Evolutionary conservation across 106 monocot species (phyloP).

Genomic region (Vanilla planifolia): DNA sequence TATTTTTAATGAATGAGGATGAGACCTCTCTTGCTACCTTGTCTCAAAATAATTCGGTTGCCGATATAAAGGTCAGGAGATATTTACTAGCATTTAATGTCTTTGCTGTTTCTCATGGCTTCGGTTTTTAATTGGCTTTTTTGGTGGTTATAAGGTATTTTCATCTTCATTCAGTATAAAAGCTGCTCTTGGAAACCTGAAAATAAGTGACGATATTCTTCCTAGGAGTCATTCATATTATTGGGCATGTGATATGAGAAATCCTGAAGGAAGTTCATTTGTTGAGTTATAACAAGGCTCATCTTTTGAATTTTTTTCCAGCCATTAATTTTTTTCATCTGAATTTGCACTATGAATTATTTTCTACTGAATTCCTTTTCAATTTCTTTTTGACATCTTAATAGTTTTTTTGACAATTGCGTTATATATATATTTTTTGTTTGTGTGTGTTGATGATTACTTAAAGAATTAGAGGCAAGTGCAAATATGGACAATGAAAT

Average conservation of each 20-base stretch:
- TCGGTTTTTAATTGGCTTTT: neutral
- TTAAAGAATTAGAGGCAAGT: too few species aligned
- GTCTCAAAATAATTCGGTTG: constrained; percentile 77
- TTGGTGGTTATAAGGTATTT: constrained; percentile 54
- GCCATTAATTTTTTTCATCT: too few species aligned
- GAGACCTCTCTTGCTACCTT: constrained; percentile 65
- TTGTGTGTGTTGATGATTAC: too few species aligned
- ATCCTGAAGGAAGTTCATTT: constrained; percentile 93
- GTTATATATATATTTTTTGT: too few species aligned
- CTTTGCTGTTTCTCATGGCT: constrained; percentile 5
- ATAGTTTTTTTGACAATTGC: too few species aligned
- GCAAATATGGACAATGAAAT: too few species aligned
- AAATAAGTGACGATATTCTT: constrained; percentile 97
- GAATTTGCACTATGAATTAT: too few species aligned
- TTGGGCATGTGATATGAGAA: constrained; percentile 97
- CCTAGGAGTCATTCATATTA: constrained; percentile 68
- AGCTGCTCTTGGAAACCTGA: constrained; percentile 95
- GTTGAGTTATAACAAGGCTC: constrained; percentile 65
- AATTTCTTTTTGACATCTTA: too few species aligned
- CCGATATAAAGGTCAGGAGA: constrained; percentile 83
- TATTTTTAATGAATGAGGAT: constrained; percentile 87
- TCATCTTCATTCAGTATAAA: constrained; percentile 92
- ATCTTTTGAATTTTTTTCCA: constrained; percentile 8
- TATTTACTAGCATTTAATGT: neutral
- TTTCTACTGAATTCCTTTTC: too few species aligned